Evolutionary conservation across 2,329 filamentous ascomycete genomes (phyloP), one percentile per base, ranked within the genome.

Genomic region (Trichoderma semiorbis): DNA sequence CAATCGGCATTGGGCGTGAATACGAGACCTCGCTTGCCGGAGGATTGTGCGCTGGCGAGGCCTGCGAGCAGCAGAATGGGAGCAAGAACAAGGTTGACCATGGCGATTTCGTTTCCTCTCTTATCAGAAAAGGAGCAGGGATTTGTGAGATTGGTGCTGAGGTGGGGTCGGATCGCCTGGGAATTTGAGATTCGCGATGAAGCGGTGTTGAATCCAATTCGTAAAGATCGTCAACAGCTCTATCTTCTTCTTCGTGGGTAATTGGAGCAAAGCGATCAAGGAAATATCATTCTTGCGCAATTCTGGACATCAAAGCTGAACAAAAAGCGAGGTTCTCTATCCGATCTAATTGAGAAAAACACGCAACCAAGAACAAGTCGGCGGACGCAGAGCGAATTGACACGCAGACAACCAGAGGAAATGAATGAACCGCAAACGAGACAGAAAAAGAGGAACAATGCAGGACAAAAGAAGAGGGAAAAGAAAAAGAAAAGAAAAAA

Each of bases 1-100:
- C 85, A 82, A 1, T 86, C 78, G 6, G 81, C 74, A 72, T 89
- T 87, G 7, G 88, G 86, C 21, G 92, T 87, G 80, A 90, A 92
- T 77, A 90, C 87, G 67, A 96, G 90, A 32, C 93, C 93, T 75
- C 93, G 91, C 80, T 95, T 95, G 18, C 84, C 77, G 7, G 83
- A 77, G 3, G 81, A 73, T 24, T 76, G 73, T 61, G 78, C 80
- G 6, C 76, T 75, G n/a, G 76, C 75, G 14, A 74, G 57, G 30
- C 78, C 58, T 32, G 74, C 34, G 43, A 78, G 50, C 24, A 78
- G 61, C 34, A 74, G 30, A 43, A 77, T 24, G 30, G 77, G 57
- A 28, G 32, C 36, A 5, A 71, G 7, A 2, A 36, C 36, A 26
- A 53, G 28, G 5, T 11, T 66, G 34, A 21, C 18, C 70, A 72